Base-by-base conservation (phyloP, 768 basidiomycete genomes). In the Favolaschia claudopus region DNA sequence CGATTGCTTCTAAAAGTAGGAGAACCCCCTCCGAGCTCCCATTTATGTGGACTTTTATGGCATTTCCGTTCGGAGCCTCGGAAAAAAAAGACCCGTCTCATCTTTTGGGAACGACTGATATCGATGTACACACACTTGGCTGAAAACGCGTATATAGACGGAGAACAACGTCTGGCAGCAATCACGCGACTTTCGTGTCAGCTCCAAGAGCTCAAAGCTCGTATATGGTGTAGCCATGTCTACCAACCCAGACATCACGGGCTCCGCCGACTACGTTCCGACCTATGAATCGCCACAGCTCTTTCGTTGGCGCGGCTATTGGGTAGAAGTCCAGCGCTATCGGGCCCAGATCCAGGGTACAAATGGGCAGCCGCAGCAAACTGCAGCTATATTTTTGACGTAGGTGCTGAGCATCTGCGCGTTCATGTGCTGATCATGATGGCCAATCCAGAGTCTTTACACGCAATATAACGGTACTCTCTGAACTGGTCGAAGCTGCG, bases 131-230 rank as follows among this genome's bases (percentile, higher is more conserved):
- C 49, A 22, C 44, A n/a, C n/a, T n/a, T n/a, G n/a, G n/a, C n/a
- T 46, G 34, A 47, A 15, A 13, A 0, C 19, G 12, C 15, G 29
- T 28, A 28, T 42, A 81, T n/a, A n/a, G 80, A 80, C 78, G 2
- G 73, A 79, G 32, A 73, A 79, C 48, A 70, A 78, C 32, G 74
- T 81, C 7, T 82, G 81, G 81, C 71, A 68, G 17, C 64, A 69
- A 0, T 72, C 80, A 14, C 70, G 75, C 22, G 74, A 80, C 27
- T 80, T 82, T 54, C 70, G 70, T n/a, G 80, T 82, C 37, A 70
- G 69, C 17, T 70, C 80, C 0, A 74, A 74, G 25, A 77, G 70
- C n/a, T 78, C 79, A 5, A 61, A 70, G 19, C 69, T 79, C 4
- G 76, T 77, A 64, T 81, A 78, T 74, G 72, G 72, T 20, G 71